A percentile compares a stretch with the other conserved stretches of the same genome.
phyloP scores from a whole-genome alignment of 345 rosid genomes.

The Lepidium aucheri region DNA sequence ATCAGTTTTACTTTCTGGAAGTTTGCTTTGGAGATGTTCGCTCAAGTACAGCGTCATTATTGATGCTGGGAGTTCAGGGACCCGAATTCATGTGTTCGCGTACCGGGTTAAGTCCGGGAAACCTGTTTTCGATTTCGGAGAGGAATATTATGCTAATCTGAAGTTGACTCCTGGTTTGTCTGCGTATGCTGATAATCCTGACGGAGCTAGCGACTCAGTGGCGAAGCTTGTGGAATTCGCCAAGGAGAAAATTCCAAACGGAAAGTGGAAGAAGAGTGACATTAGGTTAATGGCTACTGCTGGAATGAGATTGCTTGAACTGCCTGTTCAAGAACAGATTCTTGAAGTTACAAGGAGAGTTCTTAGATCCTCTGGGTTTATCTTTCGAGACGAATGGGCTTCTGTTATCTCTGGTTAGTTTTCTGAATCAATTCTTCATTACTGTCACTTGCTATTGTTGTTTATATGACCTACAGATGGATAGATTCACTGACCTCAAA shows the following conservation, averaged over 20 bases:
- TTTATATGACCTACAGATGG: background rate
- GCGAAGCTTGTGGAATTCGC: slow-evolving; percentile 58
- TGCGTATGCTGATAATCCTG: slow-evolving; percentile 46
- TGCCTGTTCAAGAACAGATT: slow-evolving; percentile 44
- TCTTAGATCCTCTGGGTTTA: slow-evolving; percentile 59
- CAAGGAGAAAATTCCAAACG: slow-evolving; percentile 45
- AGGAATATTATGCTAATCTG: slow-evolving; percentile 36
- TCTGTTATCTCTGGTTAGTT: slow-evolving; percentile 66
- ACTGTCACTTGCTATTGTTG: background rate
- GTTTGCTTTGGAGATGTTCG: background rate
- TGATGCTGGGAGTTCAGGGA: slow-evolving; percentile 82
- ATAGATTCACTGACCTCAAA: background rate
- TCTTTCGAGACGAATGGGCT: slow-evolving; percentile 61
- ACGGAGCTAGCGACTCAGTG: slow-evolving; percentile 48
- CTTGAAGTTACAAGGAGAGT: slow-evolving; percentile 44
- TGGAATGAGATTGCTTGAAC: slow-evolving; percentile 70
- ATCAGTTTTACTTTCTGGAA: slow-evolving; percentile 3
- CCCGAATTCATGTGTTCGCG: slow-evolving; percentile 51
- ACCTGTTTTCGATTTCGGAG: slow-evolving; percentile 41
- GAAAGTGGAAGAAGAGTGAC: slow-evolving; percentile 59
- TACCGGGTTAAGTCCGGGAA: slow-evolving; percentile 25
- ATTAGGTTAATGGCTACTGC: slow-evolving; percentile 92
- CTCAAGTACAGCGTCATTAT: slow-evolving; percentile 37
- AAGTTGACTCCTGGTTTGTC: slow-evolving; percentile 83
- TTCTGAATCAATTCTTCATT: background rate